Percentiles rank a stretch among this genome's conserved stretches.
Evolutionary conservation across 2,329 filamentous ascomycete genomes (phyloP).

Genomic region (Apiospora marii): DNA sequence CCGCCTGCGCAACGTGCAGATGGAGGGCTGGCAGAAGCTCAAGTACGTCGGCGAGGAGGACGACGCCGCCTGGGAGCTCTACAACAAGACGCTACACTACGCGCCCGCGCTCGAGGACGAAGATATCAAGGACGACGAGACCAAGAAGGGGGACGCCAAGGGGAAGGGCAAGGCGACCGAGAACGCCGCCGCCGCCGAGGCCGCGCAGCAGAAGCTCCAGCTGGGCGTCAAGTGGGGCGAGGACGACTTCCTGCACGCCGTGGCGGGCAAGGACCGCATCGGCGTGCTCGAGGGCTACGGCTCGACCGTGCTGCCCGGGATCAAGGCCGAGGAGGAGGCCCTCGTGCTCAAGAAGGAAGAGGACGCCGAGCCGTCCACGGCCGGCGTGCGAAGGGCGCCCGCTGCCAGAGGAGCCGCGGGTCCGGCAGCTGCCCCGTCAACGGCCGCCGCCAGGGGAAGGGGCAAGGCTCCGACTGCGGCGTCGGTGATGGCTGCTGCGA

Average conservation of each 20-base stretch:
- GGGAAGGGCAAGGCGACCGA: slow-evolving; percentile 34
- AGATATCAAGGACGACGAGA: slow-evolving; percentile 18
- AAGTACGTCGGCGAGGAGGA: slow-evolving; percentile 84
- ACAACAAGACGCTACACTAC: slow-evolving; percentile 75
- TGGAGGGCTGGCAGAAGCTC: slow-evolving; percentile 82
- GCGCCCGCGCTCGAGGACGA: slow-evolving; percentile 32
- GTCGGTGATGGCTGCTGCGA: slow-evolving; percentile 13
- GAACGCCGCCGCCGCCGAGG: slow-evolving; percentile 25
- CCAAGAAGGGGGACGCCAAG: slow-evolving; percentile 27
- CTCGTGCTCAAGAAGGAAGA: slow-evolving; percentile 38
- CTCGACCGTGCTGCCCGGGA: slow-evolving; percentile 28
- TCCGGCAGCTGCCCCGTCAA: slow-evolving; percentile 23
- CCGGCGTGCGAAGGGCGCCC: slow-evolving; percentile 29
- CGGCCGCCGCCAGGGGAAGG: slow-evolving; percentile 32
- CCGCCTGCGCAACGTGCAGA: slow-evolving; percentile 79
- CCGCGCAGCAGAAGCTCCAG: slow-evolving; percentile 30
- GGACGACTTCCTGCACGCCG: slow-evolving; percentile 42
- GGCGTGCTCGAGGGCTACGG: slow-evolving; percentile 37
- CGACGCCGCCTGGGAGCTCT: slow-evolving; percentile 77
- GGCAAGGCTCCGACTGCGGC: slow-evolving; percentile 34
- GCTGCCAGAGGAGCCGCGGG: slow-evolving; percentile 39
- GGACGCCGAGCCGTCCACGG: slow-evolving; percentile 20
- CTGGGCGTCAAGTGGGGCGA: slow-evolving; percentile 40
- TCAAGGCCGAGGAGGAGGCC: slow-evolving; percentile 30
- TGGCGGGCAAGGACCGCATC: slow-evolving; percentile 40